Evolutionary conservation across 192 early-diverging fungal species (phyloP).

Genomic region (Powellomyces hirtus): DNA sequence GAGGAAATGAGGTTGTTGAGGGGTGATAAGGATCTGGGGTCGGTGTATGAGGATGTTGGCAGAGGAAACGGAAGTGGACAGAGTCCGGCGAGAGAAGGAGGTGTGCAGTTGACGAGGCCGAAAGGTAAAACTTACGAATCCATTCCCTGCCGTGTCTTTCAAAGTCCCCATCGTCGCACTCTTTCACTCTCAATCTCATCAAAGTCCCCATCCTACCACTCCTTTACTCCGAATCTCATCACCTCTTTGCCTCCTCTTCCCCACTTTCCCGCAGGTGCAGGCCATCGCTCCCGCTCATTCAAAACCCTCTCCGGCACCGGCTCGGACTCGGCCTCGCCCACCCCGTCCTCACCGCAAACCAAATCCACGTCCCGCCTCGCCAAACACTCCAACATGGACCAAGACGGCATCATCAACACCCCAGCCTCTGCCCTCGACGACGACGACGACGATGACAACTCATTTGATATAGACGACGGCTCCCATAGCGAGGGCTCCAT

Average conservation of each 20-base stretch:
- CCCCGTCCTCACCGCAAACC: no score
- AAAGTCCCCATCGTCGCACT: neutral
- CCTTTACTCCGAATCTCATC: neutral
- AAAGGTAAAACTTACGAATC: neutral
- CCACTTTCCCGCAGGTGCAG: conserved; percentile 17
- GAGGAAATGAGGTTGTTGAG: conserved; percentile 51
- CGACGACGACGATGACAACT: no score
- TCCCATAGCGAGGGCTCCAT: no score
- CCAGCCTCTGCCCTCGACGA: neutral
- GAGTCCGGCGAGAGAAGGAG: no score
- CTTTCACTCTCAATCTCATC: neutral
- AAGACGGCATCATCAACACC: neutral
- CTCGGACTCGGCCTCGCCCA: neutral
- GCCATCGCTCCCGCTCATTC: neutral
- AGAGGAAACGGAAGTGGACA: neutral
- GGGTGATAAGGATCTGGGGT: conserved; percentile 47
- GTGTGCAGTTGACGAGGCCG: conserved; percentile 19
- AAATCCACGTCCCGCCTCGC: no score
- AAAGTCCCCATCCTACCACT: neutral
- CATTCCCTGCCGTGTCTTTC: neutral
- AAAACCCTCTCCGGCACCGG: neutral
- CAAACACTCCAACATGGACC: no score
- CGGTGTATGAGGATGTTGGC: neutral
- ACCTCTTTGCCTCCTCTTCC: no score
- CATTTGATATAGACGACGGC: no score